Evolutionary conservation across 192 early-diverging fungal species (phyloP).

Genomic region (Chytriomyces sp.): DNA sequence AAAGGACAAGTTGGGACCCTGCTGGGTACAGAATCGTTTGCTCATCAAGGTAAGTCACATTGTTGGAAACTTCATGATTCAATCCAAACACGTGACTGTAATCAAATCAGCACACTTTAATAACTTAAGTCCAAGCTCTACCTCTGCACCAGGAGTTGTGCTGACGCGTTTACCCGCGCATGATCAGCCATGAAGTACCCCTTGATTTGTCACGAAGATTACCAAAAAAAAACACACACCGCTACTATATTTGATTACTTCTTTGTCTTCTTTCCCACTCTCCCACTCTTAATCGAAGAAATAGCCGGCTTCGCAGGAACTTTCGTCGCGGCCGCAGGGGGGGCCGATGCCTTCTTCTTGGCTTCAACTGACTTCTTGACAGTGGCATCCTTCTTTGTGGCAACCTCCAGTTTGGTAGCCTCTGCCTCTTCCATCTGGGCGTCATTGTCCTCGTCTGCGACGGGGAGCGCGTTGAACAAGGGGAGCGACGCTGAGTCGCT

Average conservation of each 20-base stretch:
- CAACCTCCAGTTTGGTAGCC: not conserved
- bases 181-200: too few species aligned
- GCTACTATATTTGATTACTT: too few species aligned
- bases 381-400: not conserved
- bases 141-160: not conserved
- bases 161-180: not conserved
- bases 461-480: constrained; percentile 57
- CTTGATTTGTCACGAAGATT: too few species aligned
- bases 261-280: not conserved
- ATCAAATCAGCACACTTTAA: not conserved
- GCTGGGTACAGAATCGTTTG: constrained; percentile 55
- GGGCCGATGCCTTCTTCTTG: not conserved
- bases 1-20: constrained; percentile 50
- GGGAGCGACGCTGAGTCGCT: constrained; percentile 79
- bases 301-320: not conserved
- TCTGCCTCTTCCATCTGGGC: not conserved
- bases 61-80: constrained; percentile 43
- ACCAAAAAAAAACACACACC: too few species aligned
- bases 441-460: not conserved
- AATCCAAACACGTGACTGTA: constrained; percentile 55
- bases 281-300: not conserved
- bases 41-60: constrained; percentile 51
- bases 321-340: not conserved
- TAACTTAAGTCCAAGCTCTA: not conserved
- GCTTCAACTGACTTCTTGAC: not conserved